Percentiles rank a stretch among this genome's conserved stretches.
Evolutionary conservation across 108 stramenopile genomes (phyloP).

Genomic region (Nitzschia sp.): DNA sequence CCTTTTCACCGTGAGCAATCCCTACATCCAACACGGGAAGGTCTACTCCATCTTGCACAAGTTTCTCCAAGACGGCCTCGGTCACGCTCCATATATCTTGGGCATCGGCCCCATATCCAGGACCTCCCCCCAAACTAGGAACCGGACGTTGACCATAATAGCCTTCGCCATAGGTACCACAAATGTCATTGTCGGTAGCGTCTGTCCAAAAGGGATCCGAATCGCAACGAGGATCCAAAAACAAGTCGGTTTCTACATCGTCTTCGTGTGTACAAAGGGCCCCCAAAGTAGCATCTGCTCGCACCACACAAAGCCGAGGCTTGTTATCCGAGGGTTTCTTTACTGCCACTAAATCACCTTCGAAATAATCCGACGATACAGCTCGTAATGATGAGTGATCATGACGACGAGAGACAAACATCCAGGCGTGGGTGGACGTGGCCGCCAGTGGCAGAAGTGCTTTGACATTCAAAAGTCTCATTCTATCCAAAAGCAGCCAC

Average conservation of each 20-base stretch:
- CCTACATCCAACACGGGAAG: conserved; percentile 65
- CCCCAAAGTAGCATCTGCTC: conserved; percentile 21
- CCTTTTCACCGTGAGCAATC: conserved; percentile 81
- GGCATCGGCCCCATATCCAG: conserved; percentile 70
- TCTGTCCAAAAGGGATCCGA: conserved; percentile 17
- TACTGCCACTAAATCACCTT: conserved; percentile 45
- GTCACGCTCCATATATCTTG: conserved; percentile 67
- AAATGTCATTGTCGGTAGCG: conserved; percentile 29
- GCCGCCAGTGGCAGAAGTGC: too few relatives aligned
- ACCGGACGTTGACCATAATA: conserved; percentile 74
- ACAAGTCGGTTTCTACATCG: conserved; percentile 65
- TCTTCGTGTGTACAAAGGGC: conserved; percentile 60
- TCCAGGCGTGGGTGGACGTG: too few relatives aligned
- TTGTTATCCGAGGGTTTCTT: not conserved
- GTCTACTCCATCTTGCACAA: conserved; percentile 48
- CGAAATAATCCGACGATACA: conserved; percentile 24
- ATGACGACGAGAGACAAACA: too few relatives aligned
- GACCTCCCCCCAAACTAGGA: conserved; percentile 63
- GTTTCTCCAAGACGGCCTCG: conserved; percentile 42
- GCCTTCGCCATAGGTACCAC: conserved; percentile 55
- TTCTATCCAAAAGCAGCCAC: too few relatives aligned
- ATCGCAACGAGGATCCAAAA: conserved; percentile 50
- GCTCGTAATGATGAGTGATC: too few relatives aligned
- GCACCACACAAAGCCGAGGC: conserved; percentile 38
- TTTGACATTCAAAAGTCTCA: too few relatives aligned